Base-by-base conservation (phyloP, 345 rosid genomes). In the Psidium friedrichsthalianum region DNA sequence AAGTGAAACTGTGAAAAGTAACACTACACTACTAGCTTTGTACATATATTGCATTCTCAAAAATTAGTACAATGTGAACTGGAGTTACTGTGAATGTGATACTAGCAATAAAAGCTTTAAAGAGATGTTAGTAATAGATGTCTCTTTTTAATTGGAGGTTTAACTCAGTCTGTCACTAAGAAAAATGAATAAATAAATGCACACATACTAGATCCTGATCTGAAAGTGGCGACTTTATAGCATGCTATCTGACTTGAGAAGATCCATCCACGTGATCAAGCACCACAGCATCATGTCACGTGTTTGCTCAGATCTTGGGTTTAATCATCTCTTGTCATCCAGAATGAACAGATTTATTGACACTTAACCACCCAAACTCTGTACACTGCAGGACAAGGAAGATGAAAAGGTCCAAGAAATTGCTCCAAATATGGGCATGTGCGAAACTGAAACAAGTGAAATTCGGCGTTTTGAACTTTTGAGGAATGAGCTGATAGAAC, bases 401-500 rank as follows among this genome's bases (percentile, higher is more conserved):
- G 89, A 92, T 88, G 93, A 90, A 82, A 80, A 82, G 84, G 51
- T 52, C 76, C 88, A 87, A 88, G 87, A 87, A 87, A 87, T 84
- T 49, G 86, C 85, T 83, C 85, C 91, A 88, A 88, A 61, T 86
- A 85, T 80, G 78, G 90, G 85, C 87, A 83, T 87, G 84, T 84
- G 76, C 49, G 91, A 88, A 84, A 89, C 94, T 6, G 94, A 92
- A 86, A 92, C 94, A 55, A 89, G 86, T 91, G 98, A 95, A 86
- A 92, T 97, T 64, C 90, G 76, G 84, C 94, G 98, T 44, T 97
- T 95, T 47, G 98, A 96, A 90, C 88, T 93, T 86, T 87, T 97
- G 49, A 94, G 96, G 90, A 96, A 91, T 85, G 99, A 97, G 89
- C 93, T 97, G 51, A 94, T 96, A 84, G 98, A 97, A 91, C 98